Conservation (phyloP, 2,329 filamentous ascomycete genomes). For the Arthrobotrys pseudoclavata region DNA sequence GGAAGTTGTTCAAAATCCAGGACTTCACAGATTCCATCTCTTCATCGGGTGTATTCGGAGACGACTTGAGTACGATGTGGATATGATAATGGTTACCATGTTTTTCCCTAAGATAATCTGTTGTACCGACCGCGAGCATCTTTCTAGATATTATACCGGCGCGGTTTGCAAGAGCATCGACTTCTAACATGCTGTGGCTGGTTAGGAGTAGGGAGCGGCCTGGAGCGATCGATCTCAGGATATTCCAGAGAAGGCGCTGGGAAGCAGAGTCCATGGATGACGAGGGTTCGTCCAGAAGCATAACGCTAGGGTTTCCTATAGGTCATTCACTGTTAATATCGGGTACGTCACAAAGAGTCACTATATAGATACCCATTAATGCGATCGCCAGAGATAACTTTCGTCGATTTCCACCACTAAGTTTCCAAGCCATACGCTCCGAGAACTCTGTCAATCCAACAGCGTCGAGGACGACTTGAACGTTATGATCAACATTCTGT, state of each 20-base stretch:
- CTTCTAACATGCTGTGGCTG: constrained; percentile 96
- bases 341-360: background rate
- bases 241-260: constrained; percentile 94
- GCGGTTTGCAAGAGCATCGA: constrained; percentile 84
- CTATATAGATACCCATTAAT: constrained; percentile 80
- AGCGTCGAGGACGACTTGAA: constrained; percentile 80
- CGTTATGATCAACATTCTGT: constrained; percentile 79
- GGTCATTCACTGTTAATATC: background rate
- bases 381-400: constrained; percentile 91
- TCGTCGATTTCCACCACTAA: constrained; percentile 93
- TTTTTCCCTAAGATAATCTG: constrained; percentile 77
- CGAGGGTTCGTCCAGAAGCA: constrained; percentile 89
- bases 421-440: constrained; percentile 79
- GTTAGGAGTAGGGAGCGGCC: constrained; percentile 89
- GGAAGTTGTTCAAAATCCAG: constrained; percentile 76
- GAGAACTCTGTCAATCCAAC: constrained; percentile 81
- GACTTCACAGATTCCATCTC: constrained; percentile 77
- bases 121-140: constrained; percentile 87
- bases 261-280: constrained; percentile 91
- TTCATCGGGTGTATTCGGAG: constrained; percentile 77
- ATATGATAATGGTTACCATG: constrained; percentile 86
- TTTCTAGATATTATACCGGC: constrained; percentile 87
- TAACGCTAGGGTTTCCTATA: constrained; percentile 70
- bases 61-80: constrained; percentile 81
- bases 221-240: constrained; percentile 78